Evolutionary conservation across 1,284 basidiomycete species (phyloP).

Genomic region (Puccinia brachypodii): DNA sequence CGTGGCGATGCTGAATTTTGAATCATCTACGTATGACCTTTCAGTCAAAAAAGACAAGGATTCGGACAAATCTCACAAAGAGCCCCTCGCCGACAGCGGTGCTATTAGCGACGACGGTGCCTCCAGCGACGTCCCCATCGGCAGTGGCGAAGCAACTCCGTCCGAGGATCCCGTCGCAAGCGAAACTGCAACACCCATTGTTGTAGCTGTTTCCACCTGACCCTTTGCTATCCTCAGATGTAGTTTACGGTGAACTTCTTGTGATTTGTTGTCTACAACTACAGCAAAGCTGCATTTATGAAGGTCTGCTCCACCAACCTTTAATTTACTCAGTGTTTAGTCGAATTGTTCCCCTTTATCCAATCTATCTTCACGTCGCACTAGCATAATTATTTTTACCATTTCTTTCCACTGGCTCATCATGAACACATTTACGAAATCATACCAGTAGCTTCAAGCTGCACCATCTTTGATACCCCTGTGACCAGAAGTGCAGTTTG

Average conservation of each 20-base stretch:
- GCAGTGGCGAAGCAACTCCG: not conserved
- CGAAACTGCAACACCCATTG: not conserved
- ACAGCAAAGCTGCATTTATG: not conserved
- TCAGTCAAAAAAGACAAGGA: constrained; percentile 31
- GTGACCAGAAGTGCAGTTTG: too few species aligned
- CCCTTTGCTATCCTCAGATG: not conserved
- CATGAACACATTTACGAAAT: not conserved
- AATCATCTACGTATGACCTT: too few species aligned
- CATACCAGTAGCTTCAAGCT: too few species aligned
- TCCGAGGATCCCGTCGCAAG: not conserved
- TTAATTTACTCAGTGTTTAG: not conserved
- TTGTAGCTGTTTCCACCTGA: not conserved
- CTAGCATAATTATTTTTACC: not conserved
- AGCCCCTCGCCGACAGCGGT: not conserved
- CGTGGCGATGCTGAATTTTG: too few species aligned
- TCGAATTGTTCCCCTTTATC: not conserved
- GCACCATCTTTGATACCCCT: too few species aligned
- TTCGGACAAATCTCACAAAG: not conserved
- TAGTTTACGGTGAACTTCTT: not conserved
- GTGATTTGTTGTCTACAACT: not conserved
- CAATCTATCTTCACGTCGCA: not conserved
- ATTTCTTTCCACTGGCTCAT: not conserved
- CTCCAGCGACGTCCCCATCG: not conserved
- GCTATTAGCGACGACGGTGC: not conserved
- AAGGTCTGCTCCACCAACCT: not conserved